Evolutionary conservation across 805 yeast species (phyloP), one percentile per base, ranked within the genome.

Genomic region (Starmerella floricola): DNA sequence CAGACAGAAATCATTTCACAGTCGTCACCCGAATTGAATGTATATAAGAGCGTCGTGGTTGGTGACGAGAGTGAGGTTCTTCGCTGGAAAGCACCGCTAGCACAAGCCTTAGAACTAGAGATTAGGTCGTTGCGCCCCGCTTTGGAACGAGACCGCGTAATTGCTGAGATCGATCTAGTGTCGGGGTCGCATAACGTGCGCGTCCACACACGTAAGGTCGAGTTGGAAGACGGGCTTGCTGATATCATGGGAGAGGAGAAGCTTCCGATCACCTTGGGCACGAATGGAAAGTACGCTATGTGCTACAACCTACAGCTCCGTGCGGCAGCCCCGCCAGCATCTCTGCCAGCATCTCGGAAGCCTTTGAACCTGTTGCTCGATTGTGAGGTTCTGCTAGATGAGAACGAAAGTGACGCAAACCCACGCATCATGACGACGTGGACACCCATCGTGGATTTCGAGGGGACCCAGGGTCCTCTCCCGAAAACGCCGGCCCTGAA

Each of bases 401-500:
- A 18, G 8, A 35, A 13, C 3, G 38, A n/a, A 6, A 26, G 31
- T 16, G 40, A 30, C 1, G 38, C 31, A 6, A 31, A 26, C 12
- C 50, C 54, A 10, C 11, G 1, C 8, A 37, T 52, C n/a, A 26
- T 39, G 3, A 50, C 57, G 10, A 27, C 36, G n/a, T 54, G 58
- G 58, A 41, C 36, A 18, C 50, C 57, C 5, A 35, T 44, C 6
- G 49, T 54, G 17, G 53, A 54, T 28, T 52, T 54, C 32, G 54
- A 54, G 26, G 54, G 54, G 8, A 47, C 51, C 23, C 47, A 43
- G 31, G 58, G 58, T 15, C 58, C 58, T 16, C 44, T 51, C 4
- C 57, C 58, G 10, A 53, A 52, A 32, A 53, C 57, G 23, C 58
- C 58, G 16, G 47, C 47, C 12, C 46, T 54, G n/a, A 40, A 49